Base-by-base conservation (phyloP, 768 basidiomycete species). In the Hysterangium stoloniferum region DNA sequence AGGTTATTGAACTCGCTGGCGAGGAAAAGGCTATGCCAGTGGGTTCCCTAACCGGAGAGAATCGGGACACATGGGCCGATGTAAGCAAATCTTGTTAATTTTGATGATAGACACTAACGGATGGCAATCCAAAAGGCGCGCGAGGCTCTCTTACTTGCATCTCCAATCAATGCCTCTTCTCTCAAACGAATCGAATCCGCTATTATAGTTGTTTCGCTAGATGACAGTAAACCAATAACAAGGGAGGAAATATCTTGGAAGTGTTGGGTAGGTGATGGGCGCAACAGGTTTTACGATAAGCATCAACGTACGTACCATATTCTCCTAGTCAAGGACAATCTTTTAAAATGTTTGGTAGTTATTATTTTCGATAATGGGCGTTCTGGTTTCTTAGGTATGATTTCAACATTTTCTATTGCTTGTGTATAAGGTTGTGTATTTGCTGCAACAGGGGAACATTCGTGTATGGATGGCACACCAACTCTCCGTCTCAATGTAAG, bases 271-370 rank as follows among this genome's bases (percentile, higher is more conserved):
- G 95, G 93, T 28, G 78, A 95, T 57, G 94, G 91, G 20, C 72
- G 81, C 44, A 96, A 95, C 64, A 72, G 95, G 53, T 99, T 86
- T 74, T 97, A 84, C 62, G 96, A 98, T 72, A 99, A 99, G 67
- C 95, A 98, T 62, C 89, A 98, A 62, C 60, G 90, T 92, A 63
- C 29, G 84, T 73, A 4, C 35, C n/a, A 22, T 40, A 20, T 36
- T 15, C 24, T 3, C 47, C 25, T 37, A 13, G 25, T 11, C 27
- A 38, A 9, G 25, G n/a, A n/a, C n/a, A 36, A 52, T 52, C 27
- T 42, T n/a, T 47, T 48, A 22, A 47, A 3, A 17, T 15, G 2
- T 4, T 32, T 19, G 25, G 11, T 61, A 93, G 91, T 97, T 48
- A 80, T 99, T 59, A 89, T 99, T 6, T 95, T 89, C 61, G 90